Evolutionary conservation across 2,329 filamentous ascomycete genomes (phyloP), one percentile per base, ranked within the genome.

Genomic region (Cryphonectria parasitica): DNA sequence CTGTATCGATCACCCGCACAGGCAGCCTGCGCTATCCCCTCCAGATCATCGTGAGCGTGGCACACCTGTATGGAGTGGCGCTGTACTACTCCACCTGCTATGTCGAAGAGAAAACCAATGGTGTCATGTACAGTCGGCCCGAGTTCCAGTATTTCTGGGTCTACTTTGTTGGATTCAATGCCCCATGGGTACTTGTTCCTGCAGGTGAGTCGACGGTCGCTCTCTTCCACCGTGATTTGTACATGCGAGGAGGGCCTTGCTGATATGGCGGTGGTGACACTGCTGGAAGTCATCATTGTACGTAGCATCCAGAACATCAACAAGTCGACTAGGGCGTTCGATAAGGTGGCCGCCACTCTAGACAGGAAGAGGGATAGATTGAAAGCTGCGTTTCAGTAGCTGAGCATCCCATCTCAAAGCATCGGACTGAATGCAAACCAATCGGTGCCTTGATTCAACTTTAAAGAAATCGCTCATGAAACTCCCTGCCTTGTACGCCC

Each of bases 101-200:
- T 68, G 81, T 82, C 64, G 87, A 88, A 71, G 77, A 82, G 69
- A 79, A 79, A 45, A 78, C 83, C 71, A 79, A 78, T 19, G 86
- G 84, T 3, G 78, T 82, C 31, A 81, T 80, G 28, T 86, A 88
- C 75, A 88, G 86, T 74, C 83, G 89, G 34, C 89, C 89, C 1
- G 89, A 91, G 78, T 79, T 82, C 31, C 76, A 87, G 41, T 91
- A 91, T 74, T 89, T 87, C 75, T 91, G 88, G 88, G 80, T 87
- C 25, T 91, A 91, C 74, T 91, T 89, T 72, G 80, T 88, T 6
- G 86, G 85, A 2, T 86, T 90, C 77, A 91, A 91, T 75, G 76
- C 84, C 22, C 87, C 88, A 0, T 91, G 89, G 89, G 85, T 82
- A 0, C 74, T 89, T 0, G 82, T 90, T 34, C 89, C 89, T 7